Evolutionary conservation across 148 eudicot genomes (phyloP).

Genomic region (Nyssa sinensis): DNA sequence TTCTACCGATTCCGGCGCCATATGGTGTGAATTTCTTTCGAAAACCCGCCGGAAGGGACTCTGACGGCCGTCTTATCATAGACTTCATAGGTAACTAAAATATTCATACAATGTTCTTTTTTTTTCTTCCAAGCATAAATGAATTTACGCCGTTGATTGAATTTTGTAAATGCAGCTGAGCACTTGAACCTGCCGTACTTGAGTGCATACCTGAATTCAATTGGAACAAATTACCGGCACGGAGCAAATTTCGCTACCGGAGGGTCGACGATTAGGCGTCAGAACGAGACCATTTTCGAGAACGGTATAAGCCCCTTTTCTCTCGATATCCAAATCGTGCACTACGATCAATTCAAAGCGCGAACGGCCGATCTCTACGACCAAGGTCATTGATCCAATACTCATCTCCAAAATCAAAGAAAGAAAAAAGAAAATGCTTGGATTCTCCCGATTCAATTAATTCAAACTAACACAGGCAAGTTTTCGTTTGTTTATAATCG

Average conservation of each 20-base stretch:
- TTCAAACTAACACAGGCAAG: too few species aligned
- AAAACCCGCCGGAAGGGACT: constrained; percentile 35
- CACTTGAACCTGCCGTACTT: constrained; percentile 33
- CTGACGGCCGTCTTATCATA: constrained; percentile 45
- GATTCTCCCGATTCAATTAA: too few species aligned
- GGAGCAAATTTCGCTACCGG: constrained; percentile 48
- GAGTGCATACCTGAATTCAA: constrained; percentile 41
- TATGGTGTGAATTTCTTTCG: constrained; percentile 36
- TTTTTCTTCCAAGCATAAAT: too few species aligned
- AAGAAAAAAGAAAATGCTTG: too few species aligned
- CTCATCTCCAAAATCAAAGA: neutral
- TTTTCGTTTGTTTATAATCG: neutral
- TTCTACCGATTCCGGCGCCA: constrained; percentile 28
- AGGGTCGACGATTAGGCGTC: constrained; percentile 52
- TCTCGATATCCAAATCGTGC: constrained; percentile 62
- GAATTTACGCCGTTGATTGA: too few species aligned
- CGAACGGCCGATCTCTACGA: constrained; percentile 51
- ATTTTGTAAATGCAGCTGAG: constrained; percentile 31
- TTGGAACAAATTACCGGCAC: constrained; percentile 29
- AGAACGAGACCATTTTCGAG: constrained; percentile 53
- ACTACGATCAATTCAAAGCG: constrained; percentile 55
- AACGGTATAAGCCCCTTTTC: constrained; percentile 66
- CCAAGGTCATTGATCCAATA: constrained; percentile 31
- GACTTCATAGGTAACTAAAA: constrained; percentile 37
- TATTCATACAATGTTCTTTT: neutral